Evolutionary conservation across 495 filamentous ascomycete genomes (phyloP).

Genomic region (Daldinia vernicosa): DNA sequence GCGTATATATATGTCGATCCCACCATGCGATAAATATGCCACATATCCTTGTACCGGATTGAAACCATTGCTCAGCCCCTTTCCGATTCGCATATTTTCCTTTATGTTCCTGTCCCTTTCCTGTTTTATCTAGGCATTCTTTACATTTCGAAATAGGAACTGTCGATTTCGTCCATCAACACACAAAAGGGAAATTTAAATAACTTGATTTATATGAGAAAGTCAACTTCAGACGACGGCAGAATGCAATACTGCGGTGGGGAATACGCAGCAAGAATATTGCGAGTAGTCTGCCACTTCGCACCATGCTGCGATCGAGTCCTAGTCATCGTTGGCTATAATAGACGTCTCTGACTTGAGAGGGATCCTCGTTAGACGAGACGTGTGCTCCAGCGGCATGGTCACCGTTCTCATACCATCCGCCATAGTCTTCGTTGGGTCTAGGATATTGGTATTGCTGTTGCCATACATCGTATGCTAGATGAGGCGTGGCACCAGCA

Average conservation of each 20-base stretch:
- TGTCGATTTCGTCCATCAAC: conserved; percentile 6
- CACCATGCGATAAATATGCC: conserved; percentile 27
- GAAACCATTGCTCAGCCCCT: conserved; percentile 13
- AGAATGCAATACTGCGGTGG: conserved; percentile 4
- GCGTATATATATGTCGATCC: conserved; percentile 28
- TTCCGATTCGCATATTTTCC: conserved; percentile 9
- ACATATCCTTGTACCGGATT: conserved; percentile 22
- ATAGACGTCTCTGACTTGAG: conserved; percentile 46
- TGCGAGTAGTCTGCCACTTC: conserved; percentile 11
- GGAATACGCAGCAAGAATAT: background rate
- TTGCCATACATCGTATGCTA: conserved; percentile 55
- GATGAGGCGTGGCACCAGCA: conserved; percentile 51
- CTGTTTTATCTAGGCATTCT: conserved; percentile 9
- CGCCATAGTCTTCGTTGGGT: conserved; percentile 48
- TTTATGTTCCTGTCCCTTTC: background rate
- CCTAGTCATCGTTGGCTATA: conserved; percentile 40
- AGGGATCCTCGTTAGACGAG: conserved; percentile 43
- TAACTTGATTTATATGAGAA: background rate
- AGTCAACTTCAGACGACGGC: background rate
- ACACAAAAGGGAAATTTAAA: background rate
- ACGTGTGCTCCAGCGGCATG: conserved; percentile 39
- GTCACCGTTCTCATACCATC: conserved; percentile 54
- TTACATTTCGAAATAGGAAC: conserved; percentile 8
- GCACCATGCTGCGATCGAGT: background rate
- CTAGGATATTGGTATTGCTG: conserved; percentile 56